Evolutionary conservation across 495 filamentous ascomycete species (phyloP), one percentile per base, ranked within the genome.

Genomic region (Trypethelium eluteriae): DNA sequence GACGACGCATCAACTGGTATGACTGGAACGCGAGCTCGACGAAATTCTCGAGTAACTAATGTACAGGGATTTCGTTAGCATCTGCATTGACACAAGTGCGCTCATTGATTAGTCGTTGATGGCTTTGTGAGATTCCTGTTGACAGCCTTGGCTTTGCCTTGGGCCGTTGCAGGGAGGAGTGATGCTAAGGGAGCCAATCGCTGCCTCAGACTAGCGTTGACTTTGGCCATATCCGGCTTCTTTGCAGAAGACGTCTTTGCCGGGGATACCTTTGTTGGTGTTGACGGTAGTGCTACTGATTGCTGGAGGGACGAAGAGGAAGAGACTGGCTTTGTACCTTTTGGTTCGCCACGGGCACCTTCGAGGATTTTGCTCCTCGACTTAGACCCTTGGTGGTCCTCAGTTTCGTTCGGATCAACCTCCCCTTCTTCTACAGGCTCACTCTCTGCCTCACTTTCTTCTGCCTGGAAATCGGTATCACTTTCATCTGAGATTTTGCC

Each of bases 401-500:
- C 5, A 10, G 47, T 10, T 62, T 66, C 50, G n/a, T 38, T 38
- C 38, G 66, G 44, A 39, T 70, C 66, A 1, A 75, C 68, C 0
- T 50, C 5, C 7, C 32, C 53, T 59, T 59, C 25, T 10, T 35
- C 25, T 11, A 18, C 53, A 34, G 53, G 64, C 16, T 71, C 69
- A 7, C 64, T 73, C 50, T 75, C 72, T n/a, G 67, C 78, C 38
- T 73, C 76, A 46, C 64, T 74, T 16, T 75, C 76, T 11, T 76
- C 76, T 4, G 74, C 80, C 46, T 79, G 76, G 71, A 85, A 85
- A 66, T 85, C 83, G 11, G 81, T 83, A 68, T 83, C 82, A 65
- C 76, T 80, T 39, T 78, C 78, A 34, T 67, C 70, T 9, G 62
- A 56, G 59, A 39, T 3, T 61, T 63, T 41, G 32, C 34, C 46